A percentile compares a stretch with the other conserved stretches of the same genome.
phyloP scores from a whole-genome alignment of 345 rosid species.

The Nephelium lappaceum region DNA sequence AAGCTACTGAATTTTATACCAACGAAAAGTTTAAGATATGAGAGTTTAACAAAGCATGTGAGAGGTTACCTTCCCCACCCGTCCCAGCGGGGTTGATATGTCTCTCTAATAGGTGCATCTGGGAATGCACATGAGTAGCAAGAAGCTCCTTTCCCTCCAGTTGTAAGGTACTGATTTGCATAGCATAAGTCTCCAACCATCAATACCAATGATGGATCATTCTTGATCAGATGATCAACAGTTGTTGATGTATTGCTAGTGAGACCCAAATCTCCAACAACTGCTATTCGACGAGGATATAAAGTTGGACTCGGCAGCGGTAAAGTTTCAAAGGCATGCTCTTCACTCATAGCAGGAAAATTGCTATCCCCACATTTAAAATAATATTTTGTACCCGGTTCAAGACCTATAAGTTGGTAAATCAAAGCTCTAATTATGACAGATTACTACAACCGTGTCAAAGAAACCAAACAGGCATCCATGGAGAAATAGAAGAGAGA shows the following conservation, averaged over 20 bases:
- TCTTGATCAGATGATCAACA: conserved; percentile 57
- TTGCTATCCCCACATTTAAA: conserved; percentile 80
- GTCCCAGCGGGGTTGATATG: conserved; percentile 96
- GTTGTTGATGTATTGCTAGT: conserved; percentile 82
- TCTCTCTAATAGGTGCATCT: conserved; percentile 75
- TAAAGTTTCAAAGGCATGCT: conserved; percentile 55
- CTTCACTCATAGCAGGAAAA: conserved; percentile 73
- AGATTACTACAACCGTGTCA: neutral
- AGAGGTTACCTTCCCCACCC: conserved; percentile 82
- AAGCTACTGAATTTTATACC: neutral
- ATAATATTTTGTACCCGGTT: conserved; percentile 60
- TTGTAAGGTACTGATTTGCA: conserved; percentile 84
- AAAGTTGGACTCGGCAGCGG: conserved; percentile 48
- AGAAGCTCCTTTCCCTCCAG: conserved; percentile 70
- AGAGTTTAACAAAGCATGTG: conserved; percentile 2
- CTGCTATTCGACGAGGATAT: conserved; percentile 67
- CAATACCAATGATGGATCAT: conserved; percentile 71
- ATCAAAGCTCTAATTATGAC: neutral
- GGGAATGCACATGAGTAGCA: conserved; percentile 81
- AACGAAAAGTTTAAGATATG: neutral
- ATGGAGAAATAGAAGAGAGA: neutral
- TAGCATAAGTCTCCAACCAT: conserved; percentile 82
- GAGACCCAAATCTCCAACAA: conserved; percentile 86
- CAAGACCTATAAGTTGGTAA: conserved; percentile 52
- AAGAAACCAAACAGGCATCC: conserved; percentile 2